Percentiles rank a stretch among this genome's conserved stretches.
Evolutionary conservation across 805 yeast species (phyloP).

Genomic region (Lipomyces mesembrius): DNA sequence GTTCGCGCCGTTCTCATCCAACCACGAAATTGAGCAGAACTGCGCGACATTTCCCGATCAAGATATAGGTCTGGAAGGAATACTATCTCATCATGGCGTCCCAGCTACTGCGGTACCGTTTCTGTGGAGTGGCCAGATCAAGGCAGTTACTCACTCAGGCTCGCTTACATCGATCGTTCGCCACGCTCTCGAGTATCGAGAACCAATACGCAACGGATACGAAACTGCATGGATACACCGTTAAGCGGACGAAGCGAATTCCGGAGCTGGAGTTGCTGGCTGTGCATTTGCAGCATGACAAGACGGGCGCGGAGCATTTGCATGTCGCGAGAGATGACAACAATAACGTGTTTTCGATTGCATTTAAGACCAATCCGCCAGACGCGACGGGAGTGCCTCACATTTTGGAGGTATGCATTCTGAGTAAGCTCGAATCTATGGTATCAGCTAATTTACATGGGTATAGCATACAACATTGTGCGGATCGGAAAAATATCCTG

Average conservation of each 20-base stretch:
- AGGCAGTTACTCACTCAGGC: background rate
- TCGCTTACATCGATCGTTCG: slow-evolving; percentile 13
- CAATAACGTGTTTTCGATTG: slow-evolving; percentile 86
- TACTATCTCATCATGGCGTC: background rate
- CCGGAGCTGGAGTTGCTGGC: slow-evolving; percentile 86
- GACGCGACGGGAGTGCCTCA: slow-evolving; percentile 96
- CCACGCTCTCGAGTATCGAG: slow-evolving; percentile 24
- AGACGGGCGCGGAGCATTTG: slow-evolving; percentile 77
- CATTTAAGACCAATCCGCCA: slow-evolving; percentile 93
- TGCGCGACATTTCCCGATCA: background rate
- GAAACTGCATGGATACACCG: slow-evolving; percentile 64
- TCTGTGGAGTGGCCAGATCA: background rate
- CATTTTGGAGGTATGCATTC: slow-evolving; percentile 62
- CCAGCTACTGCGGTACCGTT: background rate
- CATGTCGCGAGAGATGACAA: slow-evolving; percentile 83
- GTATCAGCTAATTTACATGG: background rate
- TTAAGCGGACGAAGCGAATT: slow-evolving; percentile 66
- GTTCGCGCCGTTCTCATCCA: too few species aligned
- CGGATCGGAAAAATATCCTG: slow-evolving; percentile 90
- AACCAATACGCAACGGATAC: slow-evolving; percentile 22
- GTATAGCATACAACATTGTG: slow-evolving; percentile 84
- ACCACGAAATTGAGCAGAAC: too few species aligned
- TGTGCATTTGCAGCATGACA: slow-evolving; percentile 66
- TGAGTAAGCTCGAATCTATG: background rate
- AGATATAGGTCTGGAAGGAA: background rate